Percentiles rank a stretch among this genome's conserved stretches.
phyloP scores from a whole-genome alignment of 169 alveolate genomes.

The Amoebophrya sp. region DNA sequence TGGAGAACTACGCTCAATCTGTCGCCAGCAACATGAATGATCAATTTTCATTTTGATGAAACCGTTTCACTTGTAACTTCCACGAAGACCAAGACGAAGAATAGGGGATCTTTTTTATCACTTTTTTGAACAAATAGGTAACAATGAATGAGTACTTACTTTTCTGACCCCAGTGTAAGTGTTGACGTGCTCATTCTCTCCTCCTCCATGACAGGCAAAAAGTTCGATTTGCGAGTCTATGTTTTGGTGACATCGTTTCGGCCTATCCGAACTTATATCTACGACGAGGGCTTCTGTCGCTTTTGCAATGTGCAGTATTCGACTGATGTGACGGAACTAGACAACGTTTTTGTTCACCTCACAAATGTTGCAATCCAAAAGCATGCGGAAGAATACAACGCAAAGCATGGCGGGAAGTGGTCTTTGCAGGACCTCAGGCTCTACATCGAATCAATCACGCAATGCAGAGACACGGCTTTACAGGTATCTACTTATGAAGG shows the following conservation, averaged over 20 bases:
- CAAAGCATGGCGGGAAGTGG: slow-evolving; percentile 70
- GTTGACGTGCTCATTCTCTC: too few relatives aligned
- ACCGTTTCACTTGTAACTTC: too few relatives aligned
- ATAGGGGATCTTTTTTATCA: too few relatives aligned
- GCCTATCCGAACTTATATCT: slow-evolving; percentile 58
- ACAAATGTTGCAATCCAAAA: slow-evolving; percentile 81
- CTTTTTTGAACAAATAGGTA: too few relatives aligned
- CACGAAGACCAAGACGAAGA: too few relatives aligned
- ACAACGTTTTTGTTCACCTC: slow-evolving; percentile 61
- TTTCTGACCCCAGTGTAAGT: too few relatives aligned
- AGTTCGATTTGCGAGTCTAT: slow-evolving; percentile 83
- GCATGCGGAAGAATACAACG: slow-evolving; percentile 67
- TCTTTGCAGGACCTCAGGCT: slow-evolving; percentile 58
- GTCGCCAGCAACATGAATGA: too few relatives aligned
- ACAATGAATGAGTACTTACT: too few relatives aligned
- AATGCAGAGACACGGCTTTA: background rate
- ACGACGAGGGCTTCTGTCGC: slow-evolving; percentile 56
- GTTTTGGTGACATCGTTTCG: slow-evolving; percentile 75
- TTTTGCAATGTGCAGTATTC: slow-evolving; percentile 62
- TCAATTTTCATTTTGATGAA: too few relatives aligned
- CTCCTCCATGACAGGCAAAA: too few relatives aligned
- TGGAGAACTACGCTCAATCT: background rate
- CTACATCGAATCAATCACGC: slow-evolving; percentile 49
- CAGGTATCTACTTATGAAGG: too few relatives aligned
- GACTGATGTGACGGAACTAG: slow-evolving; percentile 53